Percentiles rank a stretch among this genome's conserved stretches.
Evolutionary conservation across 768 basidiomycete species (phyloP).

Genomic region (Auricularia heimuer): DNA sequence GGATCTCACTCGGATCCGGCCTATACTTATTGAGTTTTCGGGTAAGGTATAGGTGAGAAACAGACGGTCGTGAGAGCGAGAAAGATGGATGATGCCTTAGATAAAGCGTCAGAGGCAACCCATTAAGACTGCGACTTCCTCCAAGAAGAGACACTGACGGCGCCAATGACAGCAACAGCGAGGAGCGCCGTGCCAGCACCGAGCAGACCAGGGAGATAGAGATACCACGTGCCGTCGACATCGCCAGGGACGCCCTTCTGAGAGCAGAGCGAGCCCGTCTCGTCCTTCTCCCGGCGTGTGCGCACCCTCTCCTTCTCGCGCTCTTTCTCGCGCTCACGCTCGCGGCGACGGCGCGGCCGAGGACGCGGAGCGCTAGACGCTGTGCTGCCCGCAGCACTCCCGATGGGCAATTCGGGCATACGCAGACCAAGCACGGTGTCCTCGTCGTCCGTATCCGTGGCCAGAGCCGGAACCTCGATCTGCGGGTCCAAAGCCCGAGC

Average conservation of each 20-base stretch:
- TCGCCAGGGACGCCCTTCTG: conserved; percentile 25
- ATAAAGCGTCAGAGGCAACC: neutral
- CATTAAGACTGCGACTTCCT: conserved; percentile 27
- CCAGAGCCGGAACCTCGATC: conserved; percentile 61
- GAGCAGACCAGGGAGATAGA: conserved; percentile 68
- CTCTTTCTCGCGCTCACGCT: conserved; percentile 6
- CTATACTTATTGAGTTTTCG: no score
- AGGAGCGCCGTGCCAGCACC: conserved; percentile 78
- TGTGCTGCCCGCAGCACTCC: conserved; percentile 12
- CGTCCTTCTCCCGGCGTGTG: conserved; percentile 13
- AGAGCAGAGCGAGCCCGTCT: conserved; percentile 30
- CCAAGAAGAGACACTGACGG: conserved; percentile 63
- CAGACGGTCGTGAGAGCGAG: neutral
- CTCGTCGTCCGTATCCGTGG: conserved; percentile 29
- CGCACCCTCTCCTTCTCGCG: conserved; percentile 7
- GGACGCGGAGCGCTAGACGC: conserved; percentile 1
- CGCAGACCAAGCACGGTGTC: conserved; percentile 35
- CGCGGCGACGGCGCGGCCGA: conserved; percentile 2
- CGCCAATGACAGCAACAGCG: conserved; percentile 69
- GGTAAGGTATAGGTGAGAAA: no score
- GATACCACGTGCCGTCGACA: conserved; percentile 66
- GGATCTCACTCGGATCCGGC: no score
- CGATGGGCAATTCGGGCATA: conserved; percentile 58
- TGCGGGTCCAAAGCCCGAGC: conserved; percentile 49
- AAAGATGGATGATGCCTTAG: neutral